Base-by-base conservation (phyloP, 2,329 filamentous ascomycete species). In the Furcasterigmium furcatum region DNA sequence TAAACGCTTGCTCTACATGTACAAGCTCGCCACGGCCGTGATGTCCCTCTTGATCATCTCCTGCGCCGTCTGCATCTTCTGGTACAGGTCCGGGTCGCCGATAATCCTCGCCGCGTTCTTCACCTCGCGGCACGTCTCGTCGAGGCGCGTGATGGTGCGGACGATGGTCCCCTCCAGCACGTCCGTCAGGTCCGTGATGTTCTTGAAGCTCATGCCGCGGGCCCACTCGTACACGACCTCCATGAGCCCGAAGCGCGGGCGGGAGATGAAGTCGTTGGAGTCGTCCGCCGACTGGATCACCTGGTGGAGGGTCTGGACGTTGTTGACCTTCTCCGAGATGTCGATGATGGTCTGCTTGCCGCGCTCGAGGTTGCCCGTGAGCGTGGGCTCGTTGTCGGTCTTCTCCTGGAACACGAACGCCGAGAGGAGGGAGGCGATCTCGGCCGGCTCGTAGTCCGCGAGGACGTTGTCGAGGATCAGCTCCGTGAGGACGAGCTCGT, bases 221-320 rank as follows among this genome's bases (percentile, higher is more conserved):
- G 94, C 94, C 94, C 94, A 99, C 66, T 99, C 94, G 63, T 97
- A 96, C 27, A 99, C 95, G 0, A 99, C 94, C 66, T 99, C 94
- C 63, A 96, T 91, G 46, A 99, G 79, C 2, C 92, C 94, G 62
- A 99, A 99, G 9, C 92, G 80, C 2, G 91, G 90, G 45, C 85
- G 79, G 48, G 84, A 90, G 29, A 88, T 87, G 60, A 96, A 96
- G 65, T 97, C 92, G 58, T 95, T 96, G 47, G 85, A 87, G 61
- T 96, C 92, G 45, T 97, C 92, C 2, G 86, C 79, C 1, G 88
- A 88, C 47, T 95, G 81, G 47, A 97, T 92, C 24, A 99, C 92
- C 68, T 99, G 94, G 59, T 95, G 85, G 49, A 88, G 73, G 13
- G 88, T 91, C 70, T 99, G 94, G 43, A 92, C 85, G 30, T 85